Evolutionary conservation across 371 early-diverging fungal species (phyloP), one percentile per base, ranked within the genome.

Genomic region (Mortierella sp.): DNA sequence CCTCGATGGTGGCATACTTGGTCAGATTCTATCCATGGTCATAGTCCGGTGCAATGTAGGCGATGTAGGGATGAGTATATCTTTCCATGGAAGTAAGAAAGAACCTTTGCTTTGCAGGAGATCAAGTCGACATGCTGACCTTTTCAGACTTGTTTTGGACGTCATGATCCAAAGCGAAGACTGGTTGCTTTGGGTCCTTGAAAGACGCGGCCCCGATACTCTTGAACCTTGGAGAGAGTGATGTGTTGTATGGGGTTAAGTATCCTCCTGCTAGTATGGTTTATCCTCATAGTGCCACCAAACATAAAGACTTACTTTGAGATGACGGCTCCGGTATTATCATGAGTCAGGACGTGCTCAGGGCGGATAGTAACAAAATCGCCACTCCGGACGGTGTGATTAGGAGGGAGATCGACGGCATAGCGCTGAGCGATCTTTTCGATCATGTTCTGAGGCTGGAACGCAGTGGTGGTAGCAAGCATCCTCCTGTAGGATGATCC

Each of bases 81-180:
- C n/a, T n/a, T n/a, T n/a, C n/a, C n/a, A n/a, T n/a, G n/a, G n/a
- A n/a, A n/a, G n/a, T n/a, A n/a, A n/a, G n/a, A n/a, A n/a, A n/a
- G n/a, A n/a, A n/a, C n/a, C n/a, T 34, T 34, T 34, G 7, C 34
- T 10, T 34, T 34, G 4, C 34, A 10, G 34, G 4, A 34, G 34
- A 34, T 4, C 34, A 10, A 25, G 40, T 24, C 10, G 12, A 44
- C n/a, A 29, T 34, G 10, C 34, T 4, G 34, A 90, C 90, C 83
- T 91, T 90, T 51, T 92, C 93, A 0, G 86, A 77, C 67, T 87
- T 96, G 87, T 97, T 96, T 73, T 98, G 98, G 28, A 98, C 95
- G 80, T 98, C 96, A 73, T 98, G 98, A 80, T 98, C 98, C 37
- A 96, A 84, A 10, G 98, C 94, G 81, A 95, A 97, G 16, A 98